Evolutionary conservation across 2,329 filamentous ascomycete genomes (phyloP), one percentile per base, ranked within the genome.

Genomic region (Diaporthe helianthi): DNA sequence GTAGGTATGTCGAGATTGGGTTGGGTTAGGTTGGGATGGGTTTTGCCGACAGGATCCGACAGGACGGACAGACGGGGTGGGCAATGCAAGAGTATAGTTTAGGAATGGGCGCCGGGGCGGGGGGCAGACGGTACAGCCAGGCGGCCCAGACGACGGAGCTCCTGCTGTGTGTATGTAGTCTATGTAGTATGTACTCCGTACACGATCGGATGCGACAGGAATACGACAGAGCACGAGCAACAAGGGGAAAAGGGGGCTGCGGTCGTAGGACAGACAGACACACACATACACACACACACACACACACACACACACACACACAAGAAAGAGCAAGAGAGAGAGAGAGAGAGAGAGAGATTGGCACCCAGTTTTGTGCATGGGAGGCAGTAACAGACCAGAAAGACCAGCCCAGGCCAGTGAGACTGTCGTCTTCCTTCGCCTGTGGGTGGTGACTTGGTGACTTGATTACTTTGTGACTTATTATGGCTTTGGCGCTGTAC

Each of bases 321-420:
- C 36, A 17, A 15, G 58, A 49, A 58, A 58, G 33, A 15, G 51
- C 52, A 54, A 67, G 44, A 46, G 17, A 46, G 41, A 46, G 41
- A 46, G 41, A 8, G 38, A 44, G 13, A 46, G 33, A 3, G 52
- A 31, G 53, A 67, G 52, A 67, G 52, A 58, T 58, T 67, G 54
- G 65, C 65, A 52, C 52, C 65, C 65, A 58, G 52, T 67, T 67
- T 67, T 67, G 52, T 67, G 58, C 58, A 63, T 63, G 58, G 58
- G 41, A 49, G 58, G 44, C 41, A 41, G 47, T 61, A 22, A 17
- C 38, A 46, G 7, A 7, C 6, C 38, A 44, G 15, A 44, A 15
- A 44, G 15, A 46, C 54, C 55, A 61, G 15, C 19, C 41, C 41
- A 61, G 55, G 41, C 58, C 58, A 63, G 51, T 66, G 51, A 65